Evolutionary conservation across 1,139 yeast species (phyloP), one percentile per base, ranked within the genome.

Genomic region (Taphrina deformans): DNA sequence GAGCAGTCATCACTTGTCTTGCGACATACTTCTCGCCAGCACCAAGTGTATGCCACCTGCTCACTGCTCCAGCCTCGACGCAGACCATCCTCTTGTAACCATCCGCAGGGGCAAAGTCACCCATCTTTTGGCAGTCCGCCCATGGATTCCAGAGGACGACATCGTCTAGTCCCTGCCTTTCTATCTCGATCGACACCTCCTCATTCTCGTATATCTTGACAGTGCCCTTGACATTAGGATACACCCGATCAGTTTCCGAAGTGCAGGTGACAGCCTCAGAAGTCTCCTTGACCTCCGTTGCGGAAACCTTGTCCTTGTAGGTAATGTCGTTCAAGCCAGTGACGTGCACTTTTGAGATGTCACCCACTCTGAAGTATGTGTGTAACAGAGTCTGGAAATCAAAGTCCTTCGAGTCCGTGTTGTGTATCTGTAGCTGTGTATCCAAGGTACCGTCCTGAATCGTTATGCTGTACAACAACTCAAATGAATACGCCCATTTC

Each of bases 71-170:
- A 1, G 97, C 95, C 76, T 93, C 99, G 65, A 93, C 83, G 77
- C 99, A 93, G 67, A 93, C 83, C 98, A 93, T 92, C 59, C 86
- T 80, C 71, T 85, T 81, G 79, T 81, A 93, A 2, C 97, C 98
- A 63, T 78, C 75, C 74, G 89, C 90, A 63, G 99, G 99, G 71
- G 81, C 82, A 74, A 92, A 93, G 76, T 93, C 99, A 41, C 80
- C 86, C 92, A 93, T 88, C 1, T 87, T 87, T 31, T 78, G 80
- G 75, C 88, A 89, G 64, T 87, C 83, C 70, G 83, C 80, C 99
- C 98, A 93, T 27, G 99, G 99, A 75, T 93, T 93, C 99, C 99
- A 93, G 64, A 93, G 97, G 59, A 93, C 98, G 63, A 58, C 55
- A 33, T 40, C 55, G n/a, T 35, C 45, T 33, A 62, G 50, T 4